These are phyloP conservation scores for Suillus bovinus DNA, from an alignment of 768 basidiomycete genomes.

Conservation along the genomic window DNA sequence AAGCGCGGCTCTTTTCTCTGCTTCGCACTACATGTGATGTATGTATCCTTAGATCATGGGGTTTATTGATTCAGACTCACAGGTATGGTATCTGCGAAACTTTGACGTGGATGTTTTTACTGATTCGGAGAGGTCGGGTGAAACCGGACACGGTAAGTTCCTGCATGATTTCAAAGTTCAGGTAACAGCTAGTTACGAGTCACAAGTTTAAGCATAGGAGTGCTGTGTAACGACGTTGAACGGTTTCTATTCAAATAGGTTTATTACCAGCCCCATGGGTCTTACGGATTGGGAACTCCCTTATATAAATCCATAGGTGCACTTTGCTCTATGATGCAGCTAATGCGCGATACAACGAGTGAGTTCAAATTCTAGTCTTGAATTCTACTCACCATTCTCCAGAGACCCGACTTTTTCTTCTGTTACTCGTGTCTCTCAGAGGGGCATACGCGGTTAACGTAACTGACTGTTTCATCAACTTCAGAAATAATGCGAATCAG, in stretches of 20 bases:
- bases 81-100: not conserved
- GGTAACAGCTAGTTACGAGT: not conserved
- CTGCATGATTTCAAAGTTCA: not conserved
- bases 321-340: not conserved
- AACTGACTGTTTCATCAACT: constrained; percentile 14
- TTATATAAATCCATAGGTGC: not conserved
- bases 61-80: not conserved
- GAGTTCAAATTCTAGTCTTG: not conserved
- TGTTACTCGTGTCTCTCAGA: not conserved
- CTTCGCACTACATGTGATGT: not conserved
- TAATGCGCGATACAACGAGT: not conserved
- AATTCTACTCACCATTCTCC: not conserved
- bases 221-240: not conserved
- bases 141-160: not conserved
- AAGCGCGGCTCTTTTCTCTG: not conserved
- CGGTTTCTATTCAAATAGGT: not conserved
- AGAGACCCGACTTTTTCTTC: not conserved
- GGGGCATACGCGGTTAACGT: constrained; percentile 7
- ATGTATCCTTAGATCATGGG: not conserved
- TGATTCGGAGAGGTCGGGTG: not conserved
- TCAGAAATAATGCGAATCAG: constrained; percentile 8
- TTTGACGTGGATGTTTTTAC: not conserved
- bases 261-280: not conserved
- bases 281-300: not conserved
- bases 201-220: not conserved